A percentile compares a stretch with the other conserved stretches of the same genome.
Conservation (phyloP, 2,329 filamentous ascomycete genomes). For the Penicillium frequentans region DNA sequence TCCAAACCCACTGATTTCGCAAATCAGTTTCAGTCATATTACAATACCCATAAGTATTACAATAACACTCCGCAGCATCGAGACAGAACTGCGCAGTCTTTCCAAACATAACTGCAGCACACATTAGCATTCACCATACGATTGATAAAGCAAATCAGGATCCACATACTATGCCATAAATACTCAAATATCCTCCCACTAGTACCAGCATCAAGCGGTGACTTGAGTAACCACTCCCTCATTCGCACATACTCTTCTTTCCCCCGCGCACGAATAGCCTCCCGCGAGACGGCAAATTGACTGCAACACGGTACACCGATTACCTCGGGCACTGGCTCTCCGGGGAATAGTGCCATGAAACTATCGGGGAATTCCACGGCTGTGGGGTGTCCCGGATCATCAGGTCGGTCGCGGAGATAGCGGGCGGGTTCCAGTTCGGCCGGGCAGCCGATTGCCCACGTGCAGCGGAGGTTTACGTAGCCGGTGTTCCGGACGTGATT, state of each 20-base stretch:
- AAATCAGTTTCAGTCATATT: constrained; percentile 21
- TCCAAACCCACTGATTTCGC: constrained; percentile 22
- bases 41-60: constrained; percentile 25
- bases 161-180: constrained; percentile 53
- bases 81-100: constrained; percentile 22
- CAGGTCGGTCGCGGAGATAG: constrained; percentile 29
- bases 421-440: constrained; percentile 34
- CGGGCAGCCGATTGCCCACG: constrained; percentile 34
- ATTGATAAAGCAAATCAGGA: not conserved
- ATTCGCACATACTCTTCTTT: constrained; percentile 47
- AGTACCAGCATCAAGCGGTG: constrained; percentile 45
- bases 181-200: constrained; percentile 56
- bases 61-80: constrained; percentile 22
- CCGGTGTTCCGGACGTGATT: constrained; percentile 31
- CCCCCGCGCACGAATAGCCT: constrained; percentile 44
- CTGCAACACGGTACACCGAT: constrained; percentile 53
- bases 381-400: constrained; percentile 24
- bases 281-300: constrained; percentile 51
- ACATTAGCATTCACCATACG: not conserved
- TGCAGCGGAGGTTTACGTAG: constrained; percentile 38
- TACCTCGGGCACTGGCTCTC: constrained; percentile 34
- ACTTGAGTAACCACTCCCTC: constrained; percentile 50
- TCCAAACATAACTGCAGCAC: constrained; percentile 24
- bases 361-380: constrained; percentile 32
- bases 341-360: constrained; percentile 47